Base-by-base conservation (phyloP, 257 asterid genomes). In the Fraxinus pennsylvanica region DNA sequence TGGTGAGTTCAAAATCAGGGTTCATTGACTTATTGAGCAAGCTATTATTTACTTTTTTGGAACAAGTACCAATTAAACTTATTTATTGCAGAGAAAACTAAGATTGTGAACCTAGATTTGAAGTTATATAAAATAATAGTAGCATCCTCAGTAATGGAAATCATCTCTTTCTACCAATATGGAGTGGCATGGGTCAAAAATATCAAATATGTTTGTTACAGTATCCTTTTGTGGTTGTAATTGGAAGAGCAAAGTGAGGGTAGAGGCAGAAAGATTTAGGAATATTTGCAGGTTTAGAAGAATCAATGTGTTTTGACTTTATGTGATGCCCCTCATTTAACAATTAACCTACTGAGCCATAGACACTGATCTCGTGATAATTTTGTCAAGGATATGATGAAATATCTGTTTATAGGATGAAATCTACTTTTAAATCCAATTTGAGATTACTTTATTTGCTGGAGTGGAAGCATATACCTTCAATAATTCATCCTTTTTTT, bases 1-100 rank as follows among this genome's bases (percentile, higher is more conserved):
- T 89, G 93, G 93, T 89, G 43, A 88, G 81, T 54, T 81, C 63
- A 43, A 63, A 57, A 13, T 33, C 35, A 14, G 30, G 30, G 30
- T 22, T 17, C 69, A 3, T 61, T 3, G 2, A 25, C 17, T 61
- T 57, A 19, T 57, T 57, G n/a, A 57, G 33, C 68, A 8, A 5
- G 33, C 27, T 63, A 63, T 63, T 22, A 27, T 63, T 12, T 27
- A 10, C 9, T 22, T 9, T 63, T 27, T 5, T 27, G 32, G 69
- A 14, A 63, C 36, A 25, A 9, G 30, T 19, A 1, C 68, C 32
- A 63, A 27, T 12, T 21, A 21, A 14, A 9, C 25, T 3, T 63
- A 10, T 9, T 63, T 22, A 25, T 22, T 63, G 17, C 1, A n/a
- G 19, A 25, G 32, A 63, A 10, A 8, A 63, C 35, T 63, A 21